These are phyloP conservation scores for Lachnellula cervina DNA, from an alignment of 2,329 filamentous ascomycete genomes.

Conservation along the genomic window DNA sequence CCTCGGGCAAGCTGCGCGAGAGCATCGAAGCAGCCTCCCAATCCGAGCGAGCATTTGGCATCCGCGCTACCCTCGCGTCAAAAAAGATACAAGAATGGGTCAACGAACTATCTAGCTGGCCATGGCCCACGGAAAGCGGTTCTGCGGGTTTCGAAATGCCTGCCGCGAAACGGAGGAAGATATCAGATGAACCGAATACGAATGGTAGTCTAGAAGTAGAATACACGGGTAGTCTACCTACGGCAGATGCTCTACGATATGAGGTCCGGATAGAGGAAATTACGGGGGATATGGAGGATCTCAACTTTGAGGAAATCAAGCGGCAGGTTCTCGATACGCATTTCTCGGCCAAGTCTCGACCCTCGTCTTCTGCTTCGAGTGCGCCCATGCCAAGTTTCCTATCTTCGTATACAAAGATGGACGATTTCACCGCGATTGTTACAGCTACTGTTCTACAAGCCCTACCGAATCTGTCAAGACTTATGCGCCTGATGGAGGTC, in stretches of 20 bases:
- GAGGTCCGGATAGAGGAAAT: slow-evolving; percentile 73
- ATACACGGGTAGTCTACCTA: slow-evolving; percentile 59
- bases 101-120: slow-evolving; percentile 60
- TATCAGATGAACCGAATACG: slow-evolving; percentile 21
- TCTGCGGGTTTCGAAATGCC: slow-evolving; percentile 55
- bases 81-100: slow-evolving; percentile 70
- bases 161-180: slow-evolving; percentile 37
- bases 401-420: slow-evolving; percentile 64
- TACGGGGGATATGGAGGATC: slow-evolving; percentile 58
- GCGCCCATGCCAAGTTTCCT: slow-evolving; percentile 37
- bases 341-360: slow-evolving; percentile 56
- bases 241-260: slow-evolving; percentile 59
- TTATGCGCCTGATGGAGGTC: slow-evolving; percentile 66
- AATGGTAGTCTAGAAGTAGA: slow-evolving; percentile 9
- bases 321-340: slow-evolving; percentile 79
- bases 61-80: slow-evolving; percentile 64
- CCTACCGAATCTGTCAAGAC: slow-evolving; percentile 70
- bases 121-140: slow-evolving; percentile 47
- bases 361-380: slow-evolving; percentile 44
- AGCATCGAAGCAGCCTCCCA: slow-evolving; percentile 60
- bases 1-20: slow-evolving; percentile 47
- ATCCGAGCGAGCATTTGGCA: slow-evolving; percentile 65
- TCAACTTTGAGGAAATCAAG: slow-evolving; percentile 85
- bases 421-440: slow-evolving; percentile 84
- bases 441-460: slow-evolving; percentile 89